Evolutionary conservation across 1,284 basidiomycete genomes (phyloP).

Genomic region (Ustilago xerochloae): DNA sequence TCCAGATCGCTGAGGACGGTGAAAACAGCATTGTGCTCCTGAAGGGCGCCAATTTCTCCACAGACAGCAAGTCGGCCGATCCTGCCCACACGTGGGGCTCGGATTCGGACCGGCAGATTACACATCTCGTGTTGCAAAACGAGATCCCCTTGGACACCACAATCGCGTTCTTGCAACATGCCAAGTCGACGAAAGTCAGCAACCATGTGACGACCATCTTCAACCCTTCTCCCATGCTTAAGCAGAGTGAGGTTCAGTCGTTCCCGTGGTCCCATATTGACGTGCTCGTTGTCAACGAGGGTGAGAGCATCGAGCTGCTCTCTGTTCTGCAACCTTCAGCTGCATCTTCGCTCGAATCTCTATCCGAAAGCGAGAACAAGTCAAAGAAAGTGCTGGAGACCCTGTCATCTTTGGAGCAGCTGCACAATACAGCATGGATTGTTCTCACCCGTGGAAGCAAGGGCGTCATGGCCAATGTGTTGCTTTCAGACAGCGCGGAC

Average conservation of each 20-base stretch:
- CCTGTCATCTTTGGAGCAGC: conserved; percentile 36
- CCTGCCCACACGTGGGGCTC: conserved; percentile 25
- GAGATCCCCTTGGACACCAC: conserved; percentile 73
- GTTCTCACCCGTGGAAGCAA: conserved; percentile 60
- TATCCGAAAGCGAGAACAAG: conserved; percentile 20
- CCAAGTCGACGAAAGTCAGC: conserved; percentile 15
- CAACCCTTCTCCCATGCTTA: conserved; percentile 74
- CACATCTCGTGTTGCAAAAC: conserved; percentile 73
- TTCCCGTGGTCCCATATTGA: conserved; percentile 71
- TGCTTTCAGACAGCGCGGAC: conserved; percentile 3
- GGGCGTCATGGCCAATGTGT: conserved; percentile 58
- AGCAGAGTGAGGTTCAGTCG: conserved; percentile 65
- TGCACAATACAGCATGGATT: conserved; percentile 52
- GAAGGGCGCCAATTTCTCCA: conserved; percentile 62
- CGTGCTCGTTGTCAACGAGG: conserved; percentile 73
- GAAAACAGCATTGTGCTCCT: conserved; percentile 67
- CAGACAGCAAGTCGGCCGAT: conserved; percentile 27
- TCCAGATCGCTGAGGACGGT: conserved; percentile 64
- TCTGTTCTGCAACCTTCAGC: conserved; percentile 33
- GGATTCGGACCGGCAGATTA: conserved; percentile 28
- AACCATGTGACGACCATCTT: conserved; percentile 67
- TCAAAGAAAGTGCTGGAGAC: conserved; percentile 33
- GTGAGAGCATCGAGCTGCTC: conserved; percentile 69
- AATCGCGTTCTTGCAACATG: conserved; percentile 67
- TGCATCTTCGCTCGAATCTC: conserved; percentile 11